phyloP scores from a whole-genome alignment of 2,329 filamentous ascomycete species.

The Sodiomyces alkalinus region DNA sequence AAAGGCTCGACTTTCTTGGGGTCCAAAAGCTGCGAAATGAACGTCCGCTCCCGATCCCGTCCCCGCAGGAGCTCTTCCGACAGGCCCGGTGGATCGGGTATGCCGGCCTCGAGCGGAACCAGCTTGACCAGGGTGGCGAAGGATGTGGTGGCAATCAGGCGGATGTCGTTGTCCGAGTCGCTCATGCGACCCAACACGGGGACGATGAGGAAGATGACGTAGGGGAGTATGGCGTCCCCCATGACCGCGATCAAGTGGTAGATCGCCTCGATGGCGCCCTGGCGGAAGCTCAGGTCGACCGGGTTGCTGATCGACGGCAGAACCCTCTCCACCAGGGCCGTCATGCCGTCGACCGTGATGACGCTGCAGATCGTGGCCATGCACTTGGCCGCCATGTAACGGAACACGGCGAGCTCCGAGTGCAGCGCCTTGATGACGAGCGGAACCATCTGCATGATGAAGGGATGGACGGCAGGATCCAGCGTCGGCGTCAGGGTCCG shows the following conservation, averaged over 20 bases:
- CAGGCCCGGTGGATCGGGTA: conserved; percentile 87
- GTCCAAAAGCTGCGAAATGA: conserved; percentile 91
- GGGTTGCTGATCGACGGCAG: conserved; percentile 85
- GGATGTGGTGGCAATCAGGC: conserved; percentile 86
- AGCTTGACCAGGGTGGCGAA: conserved; percentile 96
- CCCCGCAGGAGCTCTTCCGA: conserved; percentile 79
- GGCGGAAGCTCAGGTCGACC: conserved; percentile 72
- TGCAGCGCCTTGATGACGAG: conserved; percentile 77
- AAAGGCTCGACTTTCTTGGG: conserved; percentile 94
- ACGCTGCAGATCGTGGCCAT: conserved; percentile 95
- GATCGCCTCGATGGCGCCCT: conserved; percentile 87
- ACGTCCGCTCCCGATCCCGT: conserved; percentile 85
- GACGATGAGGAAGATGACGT: conserved; percentile 97
- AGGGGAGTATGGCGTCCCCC: conserved; percentile 90
- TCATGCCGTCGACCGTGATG: conserved; percentile 90
- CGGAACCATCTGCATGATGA: conserved; percentile 71
- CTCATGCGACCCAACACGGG: conserved; percentile 96
- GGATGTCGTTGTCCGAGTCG: conserved; percentile 90
- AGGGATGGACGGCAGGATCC: conserved; percentile 56
- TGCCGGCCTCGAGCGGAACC: conserved; percentile 90
- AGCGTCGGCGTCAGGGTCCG: conserved; percentile 89
- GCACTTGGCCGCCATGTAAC: conserved; percentile 95
- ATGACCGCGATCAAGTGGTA: conserved; percentile 97
- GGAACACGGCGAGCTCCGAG: conserved; percentile 77
- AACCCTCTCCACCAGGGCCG: conserved; percentile 83